phyloP scores from a whole-genome alignment of 176 grass and related monocot genomes.

The Coix lacrymajobi region DNA sequence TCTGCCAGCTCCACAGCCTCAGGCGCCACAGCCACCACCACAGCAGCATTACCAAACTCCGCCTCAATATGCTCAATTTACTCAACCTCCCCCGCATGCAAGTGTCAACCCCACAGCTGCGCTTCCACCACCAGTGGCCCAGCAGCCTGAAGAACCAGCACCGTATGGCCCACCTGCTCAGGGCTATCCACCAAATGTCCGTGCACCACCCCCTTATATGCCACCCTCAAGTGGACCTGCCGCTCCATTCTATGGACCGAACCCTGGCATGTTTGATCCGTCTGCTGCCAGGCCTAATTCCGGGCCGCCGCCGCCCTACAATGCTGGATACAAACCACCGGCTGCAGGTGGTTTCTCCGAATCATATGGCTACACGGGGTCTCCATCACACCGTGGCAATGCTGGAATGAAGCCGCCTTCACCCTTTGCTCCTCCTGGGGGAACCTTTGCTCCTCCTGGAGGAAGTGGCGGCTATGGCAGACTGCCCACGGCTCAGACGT shows the following conservation, averaged over 20 bases:
- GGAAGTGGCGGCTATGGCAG: constrained; percentile 43
- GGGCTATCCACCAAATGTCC: constrained; percentile 50
- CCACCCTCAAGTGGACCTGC: constrained; percentile 42
- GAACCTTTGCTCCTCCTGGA: constrained; percentile 37
- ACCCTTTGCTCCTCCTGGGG: constrained; percentile 33
- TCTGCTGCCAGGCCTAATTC: constrained; percentile 46
- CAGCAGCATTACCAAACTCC: constrained; percentile 32
- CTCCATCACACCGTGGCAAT: constrained; percentile 56
- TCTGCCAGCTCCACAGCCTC: constrained; percentile 22
- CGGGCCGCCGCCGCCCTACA: constrained; percentile 37
- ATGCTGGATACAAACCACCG: constrained; percentile 53
- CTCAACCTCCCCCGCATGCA: constrained; percentile 38
- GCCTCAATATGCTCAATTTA: constrained; percentile 46
- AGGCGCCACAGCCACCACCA: constrained; percentile 17
- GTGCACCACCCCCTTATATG: constrained; percentile 43
- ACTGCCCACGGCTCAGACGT: constrained; percentile 60
- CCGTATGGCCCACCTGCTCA: constrained; percentile 50
- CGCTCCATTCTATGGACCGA: constrained; percentile 56
- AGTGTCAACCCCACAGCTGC: constrained; percentile 43
- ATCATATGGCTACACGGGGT: constrained; percentile 57
- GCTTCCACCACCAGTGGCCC: constrained; percentile 31
- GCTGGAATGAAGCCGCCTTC: constrained; percentile 45
- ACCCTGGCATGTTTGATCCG: constrained; percentile 49
- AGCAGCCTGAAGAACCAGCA: constrained; percentile 45
- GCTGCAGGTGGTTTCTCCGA: constrained; percentile 42